These are phyloP conservation scores for Nadsonia starkeyi-henricii DNA, from an alignment of 1,139 yeast genomes.

Conservation along the genomic window DNA sequence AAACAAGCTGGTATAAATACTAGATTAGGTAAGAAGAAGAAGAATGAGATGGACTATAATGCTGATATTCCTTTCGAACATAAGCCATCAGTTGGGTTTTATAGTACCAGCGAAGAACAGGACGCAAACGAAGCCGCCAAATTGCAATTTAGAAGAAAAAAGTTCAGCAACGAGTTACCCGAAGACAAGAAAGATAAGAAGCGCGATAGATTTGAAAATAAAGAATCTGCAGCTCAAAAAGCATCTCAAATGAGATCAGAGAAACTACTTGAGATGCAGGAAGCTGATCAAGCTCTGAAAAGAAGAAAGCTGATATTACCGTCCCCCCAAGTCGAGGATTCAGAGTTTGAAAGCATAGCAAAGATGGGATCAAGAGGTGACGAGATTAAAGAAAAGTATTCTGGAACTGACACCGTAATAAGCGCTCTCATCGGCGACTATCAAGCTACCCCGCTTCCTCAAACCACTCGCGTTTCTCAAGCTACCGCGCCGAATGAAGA, in stretches of 20 bases:
- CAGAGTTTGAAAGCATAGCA: slow-evolving; percentile 23
- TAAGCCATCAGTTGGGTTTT: slow-evolving; percentile 54
- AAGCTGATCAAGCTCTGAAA: slow-evolving; percentile 31
- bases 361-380: slow-evolving; percentile 19
- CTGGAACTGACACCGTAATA: slow-evolving; percentile 11
- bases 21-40: slow-evolving; percentile 40
- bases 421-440: slow-evolving; percentile 13
- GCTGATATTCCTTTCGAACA: slow-evolving; percentile 74
- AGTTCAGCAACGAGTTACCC: slow-evolving; percentile 36
- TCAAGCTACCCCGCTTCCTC: slow-evolving; percentile 6
- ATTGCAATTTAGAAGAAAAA: slow-evolving; percentile 32
- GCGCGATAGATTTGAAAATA: slow-evolving; percentile 9
- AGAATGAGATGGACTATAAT: slow-evolving; percentile 54
- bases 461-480: slow-evolving; percentile 6
- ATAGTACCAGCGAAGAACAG: slow-evolving; percentile 52
- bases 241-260: slow-evolving; percentile 28
- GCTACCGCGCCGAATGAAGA: slow-evolving; percentile 11
- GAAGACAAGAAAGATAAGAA: slow-evolving; percentile 26
- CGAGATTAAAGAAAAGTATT: slow-evolving; percentile 12
- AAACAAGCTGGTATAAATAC: slow-evolving; percentile 73
- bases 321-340: slow-evolving; percentile 30
- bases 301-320: slow-evolving; percentile 44
- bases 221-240: slow-evolving; percentile 17
- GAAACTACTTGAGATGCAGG: slow-evolving; percentile 19
- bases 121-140: slow-evolving; percentile 28